These are phyloP conservation scores for Populus euphratica DNA, from an alignment of 345 rosid genomes.

Conservation along the genomic window DNA sequence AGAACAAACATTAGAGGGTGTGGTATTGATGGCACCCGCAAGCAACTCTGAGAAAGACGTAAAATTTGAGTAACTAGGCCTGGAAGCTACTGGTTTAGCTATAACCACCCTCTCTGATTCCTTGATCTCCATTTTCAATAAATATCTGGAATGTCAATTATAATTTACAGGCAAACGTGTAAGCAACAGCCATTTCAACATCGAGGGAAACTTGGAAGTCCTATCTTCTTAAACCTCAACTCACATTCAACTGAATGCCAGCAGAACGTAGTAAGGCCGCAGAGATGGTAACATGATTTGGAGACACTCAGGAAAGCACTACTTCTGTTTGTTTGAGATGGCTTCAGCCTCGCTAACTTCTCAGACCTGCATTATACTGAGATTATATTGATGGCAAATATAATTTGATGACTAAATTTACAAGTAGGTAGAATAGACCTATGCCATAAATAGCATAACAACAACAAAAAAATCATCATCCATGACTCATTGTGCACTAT, in stretches of 20 bases:
- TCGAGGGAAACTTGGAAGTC: neutral
- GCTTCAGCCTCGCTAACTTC: neutral
- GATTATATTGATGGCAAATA: neutral
- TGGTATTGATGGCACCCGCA: conserved; percentile 46
- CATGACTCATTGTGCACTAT: neutral
- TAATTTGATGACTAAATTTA: conserved; percentile 9
- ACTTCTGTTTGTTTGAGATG: neutral
- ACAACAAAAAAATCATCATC: neutral
- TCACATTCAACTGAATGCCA: neutral
- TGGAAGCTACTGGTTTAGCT: conserved; percentile 85
- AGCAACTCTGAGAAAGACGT: conserved; percentile 72
- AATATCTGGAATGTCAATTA: conserved; percentile 4
- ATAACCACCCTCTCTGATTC: conserved; percentile 61
- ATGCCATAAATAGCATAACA: neutral
- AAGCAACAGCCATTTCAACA: neutral
- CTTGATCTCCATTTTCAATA: conserved; percentile 54
- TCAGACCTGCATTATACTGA: conserved; percentile 15
- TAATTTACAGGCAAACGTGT: neutral
- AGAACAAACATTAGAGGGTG: conserved; percentile 39
- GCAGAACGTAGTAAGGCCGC: neutral
- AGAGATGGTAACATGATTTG: neutral
- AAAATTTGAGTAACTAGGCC: conserved; percentile 62
- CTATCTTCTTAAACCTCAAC: neutral
- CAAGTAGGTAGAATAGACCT: neutral
- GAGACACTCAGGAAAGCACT: neutral